Base-by-base conservation (phyloP, 768 basidiomycete genomes). In the Strobilomyces dryophilus region DNA sequence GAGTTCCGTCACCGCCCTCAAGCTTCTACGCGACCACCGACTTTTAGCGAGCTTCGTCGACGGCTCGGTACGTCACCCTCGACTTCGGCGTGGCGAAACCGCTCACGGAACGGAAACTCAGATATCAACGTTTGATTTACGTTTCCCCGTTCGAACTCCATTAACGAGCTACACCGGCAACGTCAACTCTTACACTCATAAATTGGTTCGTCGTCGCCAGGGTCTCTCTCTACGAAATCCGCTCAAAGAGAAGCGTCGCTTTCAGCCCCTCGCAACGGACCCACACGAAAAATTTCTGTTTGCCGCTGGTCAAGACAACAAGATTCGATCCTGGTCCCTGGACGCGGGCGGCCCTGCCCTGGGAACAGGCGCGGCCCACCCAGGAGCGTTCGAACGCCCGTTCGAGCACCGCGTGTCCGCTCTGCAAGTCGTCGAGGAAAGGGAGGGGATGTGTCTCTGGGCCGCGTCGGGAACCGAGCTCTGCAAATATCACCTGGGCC, bases 261-360 rank as follows among this genome's bases (percentile, higher is more conserved):
- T 43, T 26, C 59, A 90, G 88, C 87, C 87, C 6, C 73, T 88
- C 7, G 71, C 79, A 1, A 61, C 81, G 17, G 86, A 89, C 57
- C 78, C 81, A 0, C 55, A 66, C 8, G 74, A 84, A 45, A 72
- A 79, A 27, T 78, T 84, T 46, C 61, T 92, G 17, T 87, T 87
- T 53, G 83, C 84, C 9, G 84, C 84, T 0, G 87, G 87, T 10
- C 77, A 82, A 55, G 88, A 92, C 66, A 57, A 69, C 40, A 75
- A 74, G 31, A 76, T 90, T 53, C 80, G 85, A 21, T 78, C 77
- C 3, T 91, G 89, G 89, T 86, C 85, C 11, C 65, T 90, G 9
- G 74, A 67, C 15, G 79, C 76, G 8, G 87, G 86, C 5, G 68
- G 68, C 21, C 55, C 53, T 12, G 55, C 63, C 20, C 61, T 71